Evolutionary conservation across 164 flowering plant species (phyloP), one percentile per base, ranked within the genome.

Genomic region (Annona cherimola): DNA sequence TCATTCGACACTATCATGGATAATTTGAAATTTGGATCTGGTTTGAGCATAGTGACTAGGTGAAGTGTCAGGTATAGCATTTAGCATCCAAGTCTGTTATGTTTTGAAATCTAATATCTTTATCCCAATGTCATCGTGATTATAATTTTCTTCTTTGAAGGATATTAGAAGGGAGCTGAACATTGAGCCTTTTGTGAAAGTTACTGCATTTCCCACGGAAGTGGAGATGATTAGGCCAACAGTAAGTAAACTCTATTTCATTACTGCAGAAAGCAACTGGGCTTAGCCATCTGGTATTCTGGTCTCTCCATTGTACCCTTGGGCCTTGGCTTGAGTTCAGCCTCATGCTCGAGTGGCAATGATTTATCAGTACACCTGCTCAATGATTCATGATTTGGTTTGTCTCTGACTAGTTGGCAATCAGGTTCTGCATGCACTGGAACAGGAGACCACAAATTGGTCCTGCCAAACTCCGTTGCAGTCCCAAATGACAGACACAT

Each of bases 141-240:
- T 4, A 41, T 14, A 1, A 41, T 16, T 1, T 72, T 69, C 5
- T 72, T 26, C 35, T 50, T 50, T 73, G 67, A 81, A 88, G 92
- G 89, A 84, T 74, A 80, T 86, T 42, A 82, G 88, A 68, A 82
- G 89, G 76, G 84, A 84, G 69, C 72, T 88, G 68, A 79, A 81
- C 26, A 79, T 85, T 20, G 83, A 84, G 46, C 78, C 85, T 20
- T 78, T 85, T 69, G 83, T 84, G 42, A 71, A 79, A 72, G 12
- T 74, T 12, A 81, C 77, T 57, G 78, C 78, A 62, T 18, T 5
- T 5, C 4, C 19, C 1, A 18, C 54, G 41, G 82, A 81, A 64
- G 86, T 73, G 63, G 63, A 70, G 63, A 81, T 85, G 54, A 67
- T 76, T 66, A 81, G 75, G 73, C 76, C 81, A 46, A 55, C 69